Percentiles rank a stretch among this genome's conserved stretches.
These are phyloP conservation scores for Cryptococcus sp. DNA, from an alignment of 1,284 basidiomycete genomes.

Conservation along the genomic window DNA sequence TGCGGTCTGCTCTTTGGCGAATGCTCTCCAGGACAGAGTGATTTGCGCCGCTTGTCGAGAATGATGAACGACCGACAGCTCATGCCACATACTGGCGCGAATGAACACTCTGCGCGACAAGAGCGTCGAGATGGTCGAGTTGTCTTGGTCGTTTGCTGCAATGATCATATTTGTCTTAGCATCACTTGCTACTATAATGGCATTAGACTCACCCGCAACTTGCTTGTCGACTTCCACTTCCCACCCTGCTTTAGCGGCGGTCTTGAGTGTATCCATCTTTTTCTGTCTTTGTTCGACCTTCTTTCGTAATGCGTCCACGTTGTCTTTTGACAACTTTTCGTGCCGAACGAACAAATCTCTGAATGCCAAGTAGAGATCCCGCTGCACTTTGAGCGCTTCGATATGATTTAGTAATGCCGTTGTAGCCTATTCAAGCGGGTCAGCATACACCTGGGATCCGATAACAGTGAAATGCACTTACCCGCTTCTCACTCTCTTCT, in stretches of 20 bases:
- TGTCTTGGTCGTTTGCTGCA: conserved; percentile 48
- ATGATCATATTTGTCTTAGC: too few relatives aligned
- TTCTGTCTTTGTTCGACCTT: conserved; percentile 71
- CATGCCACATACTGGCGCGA: conserved; percentile 87
- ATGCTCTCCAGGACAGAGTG: conserved; percentile 69
- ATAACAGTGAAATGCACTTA: conserved; percentile 55
- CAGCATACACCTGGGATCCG: neutral
- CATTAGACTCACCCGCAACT: conserved; percentile 37
- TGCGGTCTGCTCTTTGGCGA: conserved; percentile 69
- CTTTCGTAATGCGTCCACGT: conserved; percentile 80
- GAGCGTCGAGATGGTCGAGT: conserved; percentile 61
- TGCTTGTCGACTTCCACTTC: conserved; percentile 77
- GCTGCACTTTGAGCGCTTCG: conserved; percentile 63
- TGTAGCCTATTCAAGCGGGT: conserved; percentile 9
- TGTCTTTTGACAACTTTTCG: conserved; percentile 74
- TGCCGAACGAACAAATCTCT: conserved; percentile 81
- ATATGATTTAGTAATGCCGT: conserved; percentile 32
- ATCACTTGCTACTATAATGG: neutral
- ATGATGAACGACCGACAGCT: conserved; percentile 80
- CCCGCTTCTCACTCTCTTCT: conserved; percentile 74
- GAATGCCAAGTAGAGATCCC: conserved; percentile 82
- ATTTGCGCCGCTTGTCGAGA: conserved; percentile 80
- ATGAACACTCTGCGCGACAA: conserved; percentile 77
- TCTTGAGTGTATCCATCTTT: conserved; percentile 72
- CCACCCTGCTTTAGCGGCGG: conserved; percentile 73